Evolutionary conservation across 1,139 yeast genomes (phyloP), one percentile per base, ranked within the genome.

Genomic region (Kodamaea suecica): DNA sequence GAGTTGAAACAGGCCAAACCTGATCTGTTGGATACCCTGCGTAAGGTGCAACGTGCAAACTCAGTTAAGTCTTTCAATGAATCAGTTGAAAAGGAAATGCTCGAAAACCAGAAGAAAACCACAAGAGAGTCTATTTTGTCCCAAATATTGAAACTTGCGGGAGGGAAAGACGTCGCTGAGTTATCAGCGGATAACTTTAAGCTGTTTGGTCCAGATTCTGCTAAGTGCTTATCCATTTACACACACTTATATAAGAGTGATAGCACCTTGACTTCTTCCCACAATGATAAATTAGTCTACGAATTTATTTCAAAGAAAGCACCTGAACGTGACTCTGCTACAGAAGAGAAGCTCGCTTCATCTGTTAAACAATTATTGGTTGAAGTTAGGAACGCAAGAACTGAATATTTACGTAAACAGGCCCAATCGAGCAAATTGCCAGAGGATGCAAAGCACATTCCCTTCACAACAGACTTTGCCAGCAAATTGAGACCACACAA

Each of bases 401-500:
- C 69, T 47, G 82, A 78, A 42, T 59, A 63, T 39, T 59, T 80
- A 36, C 72, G 83, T 45, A 53, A 61, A 28, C 49, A 57, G 28
- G 63, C 65, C 12, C 48, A 54, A 29, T 37, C 44, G 17, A 44
- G 45, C 30, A 56, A 55, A 47, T 44, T 60, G 31, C 53, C 64
- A 2, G 67, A 60, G 41, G 54, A 48, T 30, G 44, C 57, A 31
- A 55, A 47, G 39, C 42, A 49, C 33, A 42, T 48, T 42, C 78
- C 76, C 17, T 80, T 68, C 53, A 71, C 77, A 46, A 67, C 82
- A 20, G 57, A 62, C 17, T 85, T 87, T 80, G 73, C 77, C 15
- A 58, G 70, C 29, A 63, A 67, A n/a, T 63, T 84, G 42, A 61
- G 55, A 29, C 61, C 52, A 36, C 82, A 78, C 48, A 61, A 61